phyloP scores from a whole-genome alignment of 1,284 basidiomycete species.

The Moesziomyces aphidis region DNA sequence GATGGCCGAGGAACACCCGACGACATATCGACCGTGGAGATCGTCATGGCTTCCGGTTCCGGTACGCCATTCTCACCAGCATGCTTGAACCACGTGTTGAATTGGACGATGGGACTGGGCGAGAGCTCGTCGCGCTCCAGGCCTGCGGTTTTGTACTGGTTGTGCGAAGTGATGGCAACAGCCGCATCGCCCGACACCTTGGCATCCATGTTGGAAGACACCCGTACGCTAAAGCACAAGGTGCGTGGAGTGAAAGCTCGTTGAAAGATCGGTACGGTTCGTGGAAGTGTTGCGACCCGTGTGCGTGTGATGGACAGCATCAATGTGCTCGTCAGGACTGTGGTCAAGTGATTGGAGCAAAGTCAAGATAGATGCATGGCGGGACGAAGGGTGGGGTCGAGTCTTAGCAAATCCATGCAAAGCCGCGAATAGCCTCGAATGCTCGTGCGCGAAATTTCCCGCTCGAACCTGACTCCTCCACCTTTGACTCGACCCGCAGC shows the following conservation, averaged over 20 bases:
- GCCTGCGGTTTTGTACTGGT: constrained; percentile 62
- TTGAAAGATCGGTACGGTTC: too few species aligned
- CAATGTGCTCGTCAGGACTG: background rate
- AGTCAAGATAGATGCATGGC: too few species aligned
- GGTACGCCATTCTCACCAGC: constrained; percentile 52
- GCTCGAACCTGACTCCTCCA: background rate
- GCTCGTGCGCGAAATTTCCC: constrained; percentile 10
- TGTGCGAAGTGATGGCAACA: constrained; percentile 57
- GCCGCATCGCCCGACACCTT: constrained; percentile 8
- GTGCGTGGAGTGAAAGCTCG: background rate
- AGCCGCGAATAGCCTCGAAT: background rate
- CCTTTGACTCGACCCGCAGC: background rate
- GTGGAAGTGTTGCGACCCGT: background rate
- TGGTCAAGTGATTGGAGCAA: background rate
- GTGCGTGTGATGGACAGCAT: background rate
- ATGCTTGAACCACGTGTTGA: constrained; percentile 61
- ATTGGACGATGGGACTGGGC: constrained; percentile 58
- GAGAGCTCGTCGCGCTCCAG: constrained; percentile 45
- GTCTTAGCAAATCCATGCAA: constrained; percentile 20
- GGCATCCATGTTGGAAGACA: constrained; percentile 25
- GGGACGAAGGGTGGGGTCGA: background rate
- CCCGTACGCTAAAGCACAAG: too few species aligned
- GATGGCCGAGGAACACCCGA: constrained; percentile 73
- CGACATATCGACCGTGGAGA: constrained; percentile 49
- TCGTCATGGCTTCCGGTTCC: constrained; percentile 66